Evolutionary conservation across 352 stramenopile species (phyloP).

Genomic region (Globisporangium canariense): DNA sequence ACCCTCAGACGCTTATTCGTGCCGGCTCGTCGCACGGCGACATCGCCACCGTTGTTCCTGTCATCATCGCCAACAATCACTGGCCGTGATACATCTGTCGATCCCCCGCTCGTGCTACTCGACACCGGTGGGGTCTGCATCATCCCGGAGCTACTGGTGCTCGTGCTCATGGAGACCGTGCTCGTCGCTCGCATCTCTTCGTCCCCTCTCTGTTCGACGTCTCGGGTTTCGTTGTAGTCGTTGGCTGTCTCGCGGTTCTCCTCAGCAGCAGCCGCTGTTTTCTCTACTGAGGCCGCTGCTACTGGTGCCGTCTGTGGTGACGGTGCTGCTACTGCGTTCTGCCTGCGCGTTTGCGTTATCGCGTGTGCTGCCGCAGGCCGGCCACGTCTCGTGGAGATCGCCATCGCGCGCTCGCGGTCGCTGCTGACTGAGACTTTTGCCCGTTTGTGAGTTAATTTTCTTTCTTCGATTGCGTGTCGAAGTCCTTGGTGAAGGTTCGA

Average conservation of each 20-base stretch:
- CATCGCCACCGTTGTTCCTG: neutral
- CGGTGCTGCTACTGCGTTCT: neutral
- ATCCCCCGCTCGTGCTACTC: neutral
- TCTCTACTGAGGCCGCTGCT: neutral
- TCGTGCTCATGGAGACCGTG: neutral
- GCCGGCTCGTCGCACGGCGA: neutral
- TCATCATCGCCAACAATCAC: neutral
- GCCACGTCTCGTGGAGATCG: constrained; percentile 12
- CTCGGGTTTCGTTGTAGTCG: neutral
- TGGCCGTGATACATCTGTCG: neutral
- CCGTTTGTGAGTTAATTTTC: neutral
- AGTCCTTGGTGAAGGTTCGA: no score
- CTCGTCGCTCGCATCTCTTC: neutral
- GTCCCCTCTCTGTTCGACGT: neutral
- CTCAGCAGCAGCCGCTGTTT: neutral
- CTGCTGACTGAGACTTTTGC: neutral
- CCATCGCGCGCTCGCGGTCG: constrained; percentile 5
- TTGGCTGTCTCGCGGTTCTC: neutral
- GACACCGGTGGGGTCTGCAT: neutral
- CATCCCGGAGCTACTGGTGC: neutral
- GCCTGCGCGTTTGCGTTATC: neutral
- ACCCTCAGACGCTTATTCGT: constrained; percentile 4
- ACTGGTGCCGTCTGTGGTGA: neutral
- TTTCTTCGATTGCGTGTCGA: neutral
- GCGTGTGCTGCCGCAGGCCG: neutral